Conservation (phyloP, 306 rosid species). For the Albizia julibrissin region DNA sequence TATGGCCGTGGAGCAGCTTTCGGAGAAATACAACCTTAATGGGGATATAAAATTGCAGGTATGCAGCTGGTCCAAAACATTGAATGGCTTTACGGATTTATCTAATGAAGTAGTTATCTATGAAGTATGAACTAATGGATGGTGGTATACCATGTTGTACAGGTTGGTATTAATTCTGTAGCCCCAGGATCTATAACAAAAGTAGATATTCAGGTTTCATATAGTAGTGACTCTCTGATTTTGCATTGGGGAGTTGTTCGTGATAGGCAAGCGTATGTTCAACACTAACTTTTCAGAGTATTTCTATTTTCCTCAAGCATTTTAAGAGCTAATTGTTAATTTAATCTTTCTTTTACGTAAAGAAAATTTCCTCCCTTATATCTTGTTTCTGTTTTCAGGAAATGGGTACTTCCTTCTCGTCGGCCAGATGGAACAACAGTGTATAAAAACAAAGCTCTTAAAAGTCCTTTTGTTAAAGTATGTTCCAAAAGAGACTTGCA, state of each 20-base stretch:
- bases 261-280: constrained; percentile 72
- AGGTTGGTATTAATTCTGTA: constrained; percentile 69
- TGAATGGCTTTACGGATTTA: constrained; percentile 21
- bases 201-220: constrained; percentile 65
- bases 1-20: constrained; percentile 53
- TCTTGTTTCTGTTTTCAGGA: constrained; percentile 51
- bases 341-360: constrained; percentile 12
- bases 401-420: constrained; percentile 90
- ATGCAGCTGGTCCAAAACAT: constrained; percentile 26
- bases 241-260: constrained; percentile 88
- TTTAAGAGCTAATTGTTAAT: constrained; percentile 13
- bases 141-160: constrained; percentile 40
- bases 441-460: constrained; percentile 84
- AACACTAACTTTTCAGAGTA: constrained; percentile 25
- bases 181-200: constrained; percentile 50
- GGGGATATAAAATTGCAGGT: constrained; percentile 89
- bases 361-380: neutral
- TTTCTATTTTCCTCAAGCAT: constrained; percentile 13
- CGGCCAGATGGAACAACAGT: constrained; percentile 74
- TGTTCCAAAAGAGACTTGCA: constrained; percentile 42
- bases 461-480: constrained; percentile 84
- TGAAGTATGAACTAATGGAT: constrained; percentile 30
- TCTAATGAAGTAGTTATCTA: constrained; percentile 19
- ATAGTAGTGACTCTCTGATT: constrained; percentile 64
- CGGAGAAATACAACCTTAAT: constrained; percentile 78